Evolutionary conservation across 805 yeast species (phyloP).

Genomic region (Hanseniaspora vineae): DNA sequence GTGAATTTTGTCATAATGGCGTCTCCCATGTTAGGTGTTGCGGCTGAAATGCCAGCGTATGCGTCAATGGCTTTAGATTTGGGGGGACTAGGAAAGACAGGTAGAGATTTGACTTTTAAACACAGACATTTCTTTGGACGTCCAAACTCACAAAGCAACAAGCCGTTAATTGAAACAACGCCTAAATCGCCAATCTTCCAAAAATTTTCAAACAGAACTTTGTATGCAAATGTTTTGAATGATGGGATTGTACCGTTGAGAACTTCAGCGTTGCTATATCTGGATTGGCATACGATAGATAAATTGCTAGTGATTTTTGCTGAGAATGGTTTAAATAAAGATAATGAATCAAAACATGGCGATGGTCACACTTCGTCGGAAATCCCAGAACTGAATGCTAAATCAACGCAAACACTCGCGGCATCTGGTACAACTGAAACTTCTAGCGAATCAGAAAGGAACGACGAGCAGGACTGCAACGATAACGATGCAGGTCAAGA

Average conservation of each 20-base stretch:
- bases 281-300: slow-evolving; percentile 48
- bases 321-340: no score
- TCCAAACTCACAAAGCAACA: slow-evolving; percentile 14
- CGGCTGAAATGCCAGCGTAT: slow-evolving; percentile 77
- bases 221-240: slow-evolving; percentile 80
- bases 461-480: no score
- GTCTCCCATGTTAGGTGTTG: slow-evolving; percentile 78
- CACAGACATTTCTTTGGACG: slow-evolving; percentile 21
- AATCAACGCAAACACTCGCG: no score
- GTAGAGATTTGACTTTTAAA: slow-evolving; percentile 72
- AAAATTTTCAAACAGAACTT: slow-evolving; percentile 55
- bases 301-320: no score
- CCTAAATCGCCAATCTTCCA: slow-evolving; percentile 64
- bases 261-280: slow-evolving; percentile 71
- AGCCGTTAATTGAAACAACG: slow-evolving; percentile 59
- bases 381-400: no score
- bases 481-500: no score
- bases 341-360: no score
- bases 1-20: slow-evolving; percentile 75
- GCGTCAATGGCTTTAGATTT: slow-evolving; percentile 73
- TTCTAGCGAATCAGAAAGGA: no score
- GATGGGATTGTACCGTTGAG: slow-evolving; percentile 95
- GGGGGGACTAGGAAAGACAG: slow-evolving; percentile 87
- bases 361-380: no score
- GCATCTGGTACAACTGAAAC: no score